phyloP scores from a whole-genome alignment of 2,329 filamentous ascomycete genomes.

The Sporothrix variecibatus region DNA sequence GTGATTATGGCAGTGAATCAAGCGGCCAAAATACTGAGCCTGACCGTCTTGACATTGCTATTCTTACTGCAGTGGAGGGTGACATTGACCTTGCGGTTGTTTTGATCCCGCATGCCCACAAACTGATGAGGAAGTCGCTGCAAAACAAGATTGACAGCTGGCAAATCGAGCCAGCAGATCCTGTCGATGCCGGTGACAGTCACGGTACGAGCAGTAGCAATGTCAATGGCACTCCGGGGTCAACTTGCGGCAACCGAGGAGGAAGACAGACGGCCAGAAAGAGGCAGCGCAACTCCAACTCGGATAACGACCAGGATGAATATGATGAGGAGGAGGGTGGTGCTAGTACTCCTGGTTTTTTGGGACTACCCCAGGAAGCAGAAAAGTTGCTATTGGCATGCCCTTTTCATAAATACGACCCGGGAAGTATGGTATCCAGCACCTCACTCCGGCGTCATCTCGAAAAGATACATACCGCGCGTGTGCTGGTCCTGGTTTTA shows the following conservation, averaged over 20 bases:
- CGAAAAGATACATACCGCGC: conserved; percentile 33
- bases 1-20: neutral
- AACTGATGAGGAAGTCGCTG: conserved; percentile 30
- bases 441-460: conserved; percentile 24
- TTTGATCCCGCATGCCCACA: conserved; percentile 34
- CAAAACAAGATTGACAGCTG: conserved; percentile 35
- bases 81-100: conserved; percentile 33
- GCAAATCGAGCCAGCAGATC: conserved; percentile 25
- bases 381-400: conserved; percentile 32
- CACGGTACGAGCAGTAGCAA: neutral
- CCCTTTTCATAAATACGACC: conserved; percentile 36
- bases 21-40: conserved; percentile 22
- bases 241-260: neutral
- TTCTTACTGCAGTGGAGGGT: conserved; percentile 33
- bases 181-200: neutral
- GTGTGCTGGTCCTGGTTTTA: conserved; percentile 37
- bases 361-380: neutral
- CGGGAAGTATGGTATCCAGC: conserved; percentile 35
- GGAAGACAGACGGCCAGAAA: neutral
- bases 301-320: conserved; percentile 29
- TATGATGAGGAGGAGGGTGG: conserved; percentile 29
- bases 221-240: neutral
- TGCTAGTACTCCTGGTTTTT: neutral
- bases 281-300: conserved; percentile 28
- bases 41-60: conserved; percentile 33